phyloP scores from a whole-genome alignment of 1,284 basidiomycete species.

The Pholiota adiposa region DNA sequence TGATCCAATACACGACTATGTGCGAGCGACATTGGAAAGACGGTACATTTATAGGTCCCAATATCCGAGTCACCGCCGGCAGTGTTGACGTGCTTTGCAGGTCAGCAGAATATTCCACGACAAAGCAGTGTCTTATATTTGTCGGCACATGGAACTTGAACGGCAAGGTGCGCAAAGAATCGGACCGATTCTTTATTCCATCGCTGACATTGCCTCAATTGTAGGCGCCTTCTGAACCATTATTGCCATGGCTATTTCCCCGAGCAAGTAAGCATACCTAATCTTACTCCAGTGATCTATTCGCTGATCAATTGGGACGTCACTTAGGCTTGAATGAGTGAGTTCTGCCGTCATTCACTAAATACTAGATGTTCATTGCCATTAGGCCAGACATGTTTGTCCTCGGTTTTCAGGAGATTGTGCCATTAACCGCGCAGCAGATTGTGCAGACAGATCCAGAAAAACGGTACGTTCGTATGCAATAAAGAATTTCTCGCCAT shows the following conservation, averaged over 20 bases:
- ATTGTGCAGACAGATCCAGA: constrained; percentile 97
- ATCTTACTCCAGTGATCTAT: constrained; percentile 1
- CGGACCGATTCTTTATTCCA: constrained; percentile 4
- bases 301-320: constrained; percentile 2
- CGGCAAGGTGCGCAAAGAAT: constrained; percentile 61
- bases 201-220: background rate
- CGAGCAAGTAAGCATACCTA: constrained; percentile 58
- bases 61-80: constrained; percentile 14
- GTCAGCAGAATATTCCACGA: constrained; percentile 84
- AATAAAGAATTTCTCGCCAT: background rate
- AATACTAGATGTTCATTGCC: constrained; percentile 5
- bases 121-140: constrained; percentile 76
- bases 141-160: constrained; percentile 97
- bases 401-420: constrained; percentile 98
- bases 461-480: constrained; percentile 62
- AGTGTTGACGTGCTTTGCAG: constrained; percentile 41
- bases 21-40: constrained; percentile 71
- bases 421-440: constrained; percentile 95
- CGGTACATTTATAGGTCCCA: constrained; percentile 40
- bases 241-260: constrained; percentile 92
- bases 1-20: constrained; percentile 92
- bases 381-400: constrained; percentile 87
- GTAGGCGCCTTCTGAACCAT: constrained; percentile 79
- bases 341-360: constrained; percentile 24
- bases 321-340: constrained; percentile 62